Evolutionary conservation across 352 stramenopile species (phyloP).

Genomic region (Pythium guiyangense): DNA sequence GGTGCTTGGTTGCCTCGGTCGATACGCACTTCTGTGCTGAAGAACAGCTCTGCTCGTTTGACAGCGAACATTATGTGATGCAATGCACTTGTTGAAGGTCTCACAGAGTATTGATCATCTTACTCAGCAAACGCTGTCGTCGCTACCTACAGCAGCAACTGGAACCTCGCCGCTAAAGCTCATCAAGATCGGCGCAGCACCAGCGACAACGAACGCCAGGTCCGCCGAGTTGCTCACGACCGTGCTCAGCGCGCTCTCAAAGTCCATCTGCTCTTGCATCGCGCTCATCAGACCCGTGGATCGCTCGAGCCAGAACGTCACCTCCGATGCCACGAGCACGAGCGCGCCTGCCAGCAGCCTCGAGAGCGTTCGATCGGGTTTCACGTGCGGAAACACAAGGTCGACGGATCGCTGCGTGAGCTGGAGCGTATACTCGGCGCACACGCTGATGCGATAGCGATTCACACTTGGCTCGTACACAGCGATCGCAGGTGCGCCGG

Average conservation of each 20-base stretch:
- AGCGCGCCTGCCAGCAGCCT: conserved; percentile 7
- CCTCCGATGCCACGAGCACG: conserved; percentile 6
- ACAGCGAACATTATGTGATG: neutral
- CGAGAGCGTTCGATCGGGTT: neutral
- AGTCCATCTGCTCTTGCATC: conserved; percentile 27
- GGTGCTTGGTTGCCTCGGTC: no score
- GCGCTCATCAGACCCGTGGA: conserved; percentile 7
- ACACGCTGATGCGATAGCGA: conserved; percentile 7
- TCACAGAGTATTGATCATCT: neutral
- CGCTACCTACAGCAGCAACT: neutral
- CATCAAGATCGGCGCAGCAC: conserved; percentile 9
- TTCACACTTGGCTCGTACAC: conserved; percentile 11
- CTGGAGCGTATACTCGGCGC: conserved; percentile 12
- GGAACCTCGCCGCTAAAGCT: conserved; percentile 3
- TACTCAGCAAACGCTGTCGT: neutral
- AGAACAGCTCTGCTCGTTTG: no score
- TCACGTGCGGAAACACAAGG: conserved; percentile 12
- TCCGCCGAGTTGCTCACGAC: conserved; percentile 20
- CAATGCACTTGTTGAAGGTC: no score
- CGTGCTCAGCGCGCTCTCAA: conserved; percentile 18
- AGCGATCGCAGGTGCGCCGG: neutral
- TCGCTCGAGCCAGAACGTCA: conserved; percentile 22
- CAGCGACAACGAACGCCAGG: conserved; percentile 18
- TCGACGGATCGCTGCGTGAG: conserved; percentile 12
- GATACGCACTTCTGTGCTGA: no score